phyloP scores from a whole-genome alignment of 768 basidiomycete species.

The Trametes elegans region DNA sequence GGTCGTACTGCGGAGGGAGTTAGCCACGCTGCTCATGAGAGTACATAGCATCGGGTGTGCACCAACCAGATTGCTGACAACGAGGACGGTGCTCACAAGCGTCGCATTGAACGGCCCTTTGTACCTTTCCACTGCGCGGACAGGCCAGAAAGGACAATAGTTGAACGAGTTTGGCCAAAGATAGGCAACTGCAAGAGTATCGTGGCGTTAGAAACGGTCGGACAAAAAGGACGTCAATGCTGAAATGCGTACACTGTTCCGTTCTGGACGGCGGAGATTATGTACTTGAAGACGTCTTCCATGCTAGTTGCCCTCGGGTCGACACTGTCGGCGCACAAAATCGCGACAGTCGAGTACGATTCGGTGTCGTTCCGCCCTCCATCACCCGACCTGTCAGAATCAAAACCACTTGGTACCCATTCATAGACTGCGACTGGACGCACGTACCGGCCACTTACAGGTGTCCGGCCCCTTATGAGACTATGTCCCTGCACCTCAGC shows the following conservation, averaged over 20 bases:
- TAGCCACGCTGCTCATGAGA: neutral
- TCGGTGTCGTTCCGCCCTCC: neutral
- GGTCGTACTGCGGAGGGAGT: conserved; percentile 7
- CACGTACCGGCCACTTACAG: neutral
- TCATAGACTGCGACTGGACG: too few relatives aligned
- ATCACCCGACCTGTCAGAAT: neutral
- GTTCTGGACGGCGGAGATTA: neutral
- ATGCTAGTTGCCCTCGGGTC: conserved; percentile 2
- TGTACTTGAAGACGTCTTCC: conserved; percentile 1
- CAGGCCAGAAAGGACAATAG: conserved; percentile 16
- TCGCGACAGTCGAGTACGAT: neutral
- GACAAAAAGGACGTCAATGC: too few relatives aligned
- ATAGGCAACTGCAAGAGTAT: neutral
- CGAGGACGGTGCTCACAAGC: conserved; percentile 15
- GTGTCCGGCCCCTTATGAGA: neutral
- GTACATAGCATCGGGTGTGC: too few relatives aligned
- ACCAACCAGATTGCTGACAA: conserved; percentile 19
- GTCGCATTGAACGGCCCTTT: conserved; percentile 23
- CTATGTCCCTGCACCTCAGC: neutral
- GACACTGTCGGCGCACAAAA: conserved; percentile 12
- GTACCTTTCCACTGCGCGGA: conserved; percentile 21
- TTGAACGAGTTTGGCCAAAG: neutral
- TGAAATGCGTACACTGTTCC: neutral
- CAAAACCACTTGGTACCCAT: neutral
- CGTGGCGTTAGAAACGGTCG: neutral